phyloP scores from a whole-genome alignment of 2,329 filamentous ascomycete species.

The Beauveria medogensis region DNA sequence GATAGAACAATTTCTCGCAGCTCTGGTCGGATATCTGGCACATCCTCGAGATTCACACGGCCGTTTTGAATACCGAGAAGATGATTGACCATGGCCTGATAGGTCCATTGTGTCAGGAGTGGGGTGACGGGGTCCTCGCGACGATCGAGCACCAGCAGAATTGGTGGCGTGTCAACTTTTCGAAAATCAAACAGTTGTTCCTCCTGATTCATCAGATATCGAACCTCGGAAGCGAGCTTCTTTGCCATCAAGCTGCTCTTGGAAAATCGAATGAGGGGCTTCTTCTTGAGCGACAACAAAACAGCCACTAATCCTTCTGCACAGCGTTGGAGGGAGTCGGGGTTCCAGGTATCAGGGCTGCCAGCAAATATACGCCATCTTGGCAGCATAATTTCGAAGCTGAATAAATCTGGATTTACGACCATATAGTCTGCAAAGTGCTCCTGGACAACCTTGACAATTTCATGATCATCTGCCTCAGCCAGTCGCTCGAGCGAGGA shows the following conservation, averaged over 20 bases:
- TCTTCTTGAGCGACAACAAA: conserved; percentile 88
- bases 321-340: conserved; percentile 75
- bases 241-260: conserved; percentile 85
- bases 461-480: conserved; percentile 95
- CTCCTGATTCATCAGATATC: conserved; percentile 90
- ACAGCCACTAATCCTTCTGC: conserved; percentile 82
- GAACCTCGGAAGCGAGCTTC: conserved; percentile 86
- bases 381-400: conserved; percentile 65
- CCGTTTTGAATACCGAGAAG: conserved; percentile 89
- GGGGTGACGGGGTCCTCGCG: conserved; percentile 93
- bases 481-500: conserved; percentile 88
- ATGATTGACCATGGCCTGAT: conserved; percentile 99
- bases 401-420: conserved; percentile 89
- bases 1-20: conserved; percentile 91
- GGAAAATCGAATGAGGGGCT: conserved; percentile 86
- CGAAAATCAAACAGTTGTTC: conserved; percentile 95
- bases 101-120: conserved; percentile 94
- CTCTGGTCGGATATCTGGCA: conserved; percentile 78
- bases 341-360: conserved; percentile 81
- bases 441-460: conserved; percentile 89
- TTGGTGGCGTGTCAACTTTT: conserved; percentile 87
- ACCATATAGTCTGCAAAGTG: conserved; percentile 95
- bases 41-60: conserved; percentile 77
- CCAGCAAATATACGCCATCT: conserved; percentile 72
- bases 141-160: conserved; percentile 82